Percentiles rank a stretch among this genome's conserved stretches.
Evolutionary conservation across 305 asterid species (phyloP).

Genomic region (Solanum chacoense): DNA sequence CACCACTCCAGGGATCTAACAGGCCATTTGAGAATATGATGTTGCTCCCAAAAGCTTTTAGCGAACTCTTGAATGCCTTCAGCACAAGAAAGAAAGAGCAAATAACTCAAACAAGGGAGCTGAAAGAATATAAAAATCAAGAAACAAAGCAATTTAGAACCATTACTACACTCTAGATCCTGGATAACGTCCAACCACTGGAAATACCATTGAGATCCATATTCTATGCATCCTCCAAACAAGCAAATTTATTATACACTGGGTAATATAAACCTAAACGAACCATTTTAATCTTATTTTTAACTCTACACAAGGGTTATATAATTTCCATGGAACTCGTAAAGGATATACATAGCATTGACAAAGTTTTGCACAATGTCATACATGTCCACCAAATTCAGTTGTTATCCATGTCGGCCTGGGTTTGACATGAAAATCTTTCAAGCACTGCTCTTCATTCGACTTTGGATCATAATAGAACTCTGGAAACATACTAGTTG

Average conservation of each 20-base stretch:
- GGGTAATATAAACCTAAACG: not conserved
- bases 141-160: not conserved
- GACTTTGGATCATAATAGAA: slow-evolving; percentile 35
- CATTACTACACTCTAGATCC: not conserved
- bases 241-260: not conserved
- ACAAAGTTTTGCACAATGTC: slow-evolving; percentile 3
- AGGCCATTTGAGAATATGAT: slow-evolving; percentile 88
- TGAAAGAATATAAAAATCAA: not conserved
- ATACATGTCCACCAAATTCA: slow-evolving; percentile 86
- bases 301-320: not conserved
- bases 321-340: not conserved
- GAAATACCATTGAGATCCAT: not conserved
- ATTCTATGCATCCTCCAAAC: not conserved
- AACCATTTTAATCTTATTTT: not conserved
- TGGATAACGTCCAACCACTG: not conserved
- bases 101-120: not conserved
- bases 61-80: slow-evolving; percentile 51
- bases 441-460: slow-evolving; percentile 45
- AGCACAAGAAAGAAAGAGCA: slow-evolving; percentile 1
- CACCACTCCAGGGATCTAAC: slow-evolving; percentile 97
- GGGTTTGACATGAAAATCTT: slow-evolving; percentile 57
- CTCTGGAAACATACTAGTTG: slow-evolving; percentile 69
- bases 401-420: slow-evolving; percentile 88
- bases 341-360: not conserved
- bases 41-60: slow-evolving; percentile 71